A percentile compares a stretch with the other conserved stretches of the same genome.
Evolutionary conservation across 805 yeast genomes (phyloP).

Genomic region (Saccharomyces mikatae): DNA sequence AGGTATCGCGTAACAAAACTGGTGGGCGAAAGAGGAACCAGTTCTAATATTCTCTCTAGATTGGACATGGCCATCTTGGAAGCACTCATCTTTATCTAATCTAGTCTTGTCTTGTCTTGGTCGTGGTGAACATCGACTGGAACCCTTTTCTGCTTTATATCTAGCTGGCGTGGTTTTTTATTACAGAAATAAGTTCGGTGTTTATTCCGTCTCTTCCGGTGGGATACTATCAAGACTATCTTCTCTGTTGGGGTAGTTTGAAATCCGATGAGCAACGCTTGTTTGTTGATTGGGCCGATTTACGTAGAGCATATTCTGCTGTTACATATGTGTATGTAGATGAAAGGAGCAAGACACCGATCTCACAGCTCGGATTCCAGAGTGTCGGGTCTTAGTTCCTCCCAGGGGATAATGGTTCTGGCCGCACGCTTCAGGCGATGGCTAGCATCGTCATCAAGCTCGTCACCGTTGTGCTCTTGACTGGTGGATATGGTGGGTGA

Average conservation of each 20-base stretch:
- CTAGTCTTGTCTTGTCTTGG: neutral
- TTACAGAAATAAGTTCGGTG: neutral
- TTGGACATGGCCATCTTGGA: slow-evolving; percentile 3
- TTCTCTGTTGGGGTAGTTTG: neutral
- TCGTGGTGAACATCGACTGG: neutral
- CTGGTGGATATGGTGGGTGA: neutral
- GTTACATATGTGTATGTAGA: neutral
- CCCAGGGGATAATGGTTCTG: slow-evolving; percentile 28
- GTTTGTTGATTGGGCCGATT: neutral
- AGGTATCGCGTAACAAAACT: slow-evolving; percentile 18
- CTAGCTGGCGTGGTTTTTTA: neutral
- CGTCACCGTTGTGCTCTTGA: neutral
- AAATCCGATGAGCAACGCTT: neutral
- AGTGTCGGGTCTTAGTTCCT: slow-evolving; percentile 12
- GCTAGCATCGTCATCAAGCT: neutral
- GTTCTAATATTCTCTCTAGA: slow-evolving; percentile 17
- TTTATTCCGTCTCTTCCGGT: neutral
- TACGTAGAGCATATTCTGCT: neutral
- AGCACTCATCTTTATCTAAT: neutral
- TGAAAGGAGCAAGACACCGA: neutral
- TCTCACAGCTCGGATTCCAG: neutral
- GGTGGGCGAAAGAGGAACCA: slow-evolving; percentile 12
- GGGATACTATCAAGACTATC: neutral
- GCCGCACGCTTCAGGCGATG: neutral
- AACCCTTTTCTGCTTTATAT: neutral